phyloP scores from a whole-genome alignment of 495 filamentous ascomycete species.

The Penicillium odoratum region DNA sequence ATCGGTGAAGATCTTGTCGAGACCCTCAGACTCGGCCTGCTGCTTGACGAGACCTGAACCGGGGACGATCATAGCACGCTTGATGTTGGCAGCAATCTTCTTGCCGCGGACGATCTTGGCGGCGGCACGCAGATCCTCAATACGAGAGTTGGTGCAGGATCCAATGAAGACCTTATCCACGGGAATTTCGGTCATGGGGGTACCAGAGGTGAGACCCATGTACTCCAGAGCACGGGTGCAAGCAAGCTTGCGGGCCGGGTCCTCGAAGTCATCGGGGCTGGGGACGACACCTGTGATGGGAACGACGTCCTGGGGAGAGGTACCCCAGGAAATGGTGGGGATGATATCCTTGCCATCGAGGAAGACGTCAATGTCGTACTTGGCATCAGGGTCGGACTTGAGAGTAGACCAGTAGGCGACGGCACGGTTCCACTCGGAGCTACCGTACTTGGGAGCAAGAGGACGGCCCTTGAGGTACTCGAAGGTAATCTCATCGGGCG shows the following conservation, averaged over 20 bases:
- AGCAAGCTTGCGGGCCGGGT: constrained; percentile 72
- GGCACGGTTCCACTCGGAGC: constrained; percentile 87
- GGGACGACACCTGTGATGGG: constrained; percentile 90
- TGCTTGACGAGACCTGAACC: constrained; percentile 93
- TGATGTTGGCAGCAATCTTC: constrained; percentile 83
- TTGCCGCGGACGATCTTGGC: constrained; percentile 81
- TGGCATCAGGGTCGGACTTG: constrained; percentile 79
- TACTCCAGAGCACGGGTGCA: constrained; percentile 86
- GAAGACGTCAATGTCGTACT: constrained; percentile 82
- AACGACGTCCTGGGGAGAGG: constrained; percentile 92
- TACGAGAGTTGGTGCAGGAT: constrained; percentile 95
- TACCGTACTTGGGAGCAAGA: constrained; percentile 79
- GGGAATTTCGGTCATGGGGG: constrained; percentile 82
- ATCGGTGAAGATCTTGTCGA: constrained; percentile 87
- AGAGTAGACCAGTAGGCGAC: constrained; percentile 86
- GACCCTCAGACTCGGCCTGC: constrained; percentile 86
- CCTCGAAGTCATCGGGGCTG: constrained; percentile 80
- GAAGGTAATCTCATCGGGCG: constrained; percentile 90
- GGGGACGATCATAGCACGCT: constrained; percentile 93
- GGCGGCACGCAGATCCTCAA: constrained; percentile 91
- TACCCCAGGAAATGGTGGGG: constrained; percentile 96
- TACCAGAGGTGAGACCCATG: constrained; percentile 87
- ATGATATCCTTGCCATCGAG: constrained; percentile 90
- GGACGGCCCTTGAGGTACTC: constrained; percentile 91
- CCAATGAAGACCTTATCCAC: constrained; percentile 98